Evolutionary conservation across 163 green algal genomes (phyloP).

Genomic region (Scenedesmus sp.): DNA sequence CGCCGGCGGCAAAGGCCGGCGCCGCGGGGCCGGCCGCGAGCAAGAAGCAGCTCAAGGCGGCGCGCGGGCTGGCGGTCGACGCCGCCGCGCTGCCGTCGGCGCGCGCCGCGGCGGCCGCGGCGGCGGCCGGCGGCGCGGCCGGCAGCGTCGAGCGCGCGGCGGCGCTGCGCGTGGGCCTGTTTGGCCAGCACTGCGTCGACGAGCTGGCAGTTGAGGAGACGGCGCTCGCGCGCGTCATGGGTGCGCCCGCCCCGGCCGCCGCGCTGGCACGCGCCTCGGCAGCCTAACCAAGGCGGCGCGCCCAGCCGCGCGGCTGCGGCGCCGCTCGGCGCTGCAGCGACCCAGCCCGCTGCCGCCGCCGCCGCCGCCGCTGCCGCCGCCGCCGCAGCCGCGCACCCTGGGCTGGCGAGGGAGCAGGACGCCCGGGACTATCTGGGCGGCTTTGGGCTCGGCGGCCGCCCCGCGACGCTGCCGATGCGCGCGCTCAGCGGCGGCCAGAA

Average conservation of each 20-base stretch:
- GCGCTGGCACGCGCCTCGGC: too few relatives aligned
- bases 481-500: conserved; percentile 30
- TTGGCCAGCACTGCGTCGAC: conserved; percentile 89
- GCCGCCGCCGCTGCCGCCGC: background rate
- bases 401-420: conserved; percentile 52
- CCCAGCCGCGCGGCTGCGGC: too few relatives aligned
- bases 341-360: background rate
- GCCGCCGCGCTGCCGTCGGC: background rate
- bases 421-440: conserved; percentile 63
- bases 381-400: background rate
- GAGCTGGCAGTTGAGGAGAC: conserved; percentile 74
- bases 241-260: too few relatives aligned
- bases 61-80: conserved; percentile 16
- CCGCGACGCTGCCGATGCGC: conserved; percentile 67
- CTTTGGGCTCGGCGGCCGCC: conserved; percentile 65
- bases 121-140: background rate
- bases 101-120: conserved; percentile 25
- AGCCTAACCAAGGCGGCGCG: too few relatives aligned
- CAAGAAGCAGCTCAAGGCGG: conserved; percentile 40
- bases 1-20: too few relatives aligned
- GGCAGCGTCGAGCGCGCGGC: conserved; percentile 24
- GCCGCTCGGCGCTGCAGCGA: conserved; percentile 52
- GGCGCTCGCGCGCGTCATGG: conserved; percentile 31
- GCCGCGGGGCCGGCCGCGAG: too few relatives aligned
- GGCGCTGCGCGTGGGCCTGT: conserved; percentile 51